These are phyloP conservation scores for Saturnispora zaruensis DNA, from an alignment of 805 yeast genomes.

Conservation along the genomic window DNA sequence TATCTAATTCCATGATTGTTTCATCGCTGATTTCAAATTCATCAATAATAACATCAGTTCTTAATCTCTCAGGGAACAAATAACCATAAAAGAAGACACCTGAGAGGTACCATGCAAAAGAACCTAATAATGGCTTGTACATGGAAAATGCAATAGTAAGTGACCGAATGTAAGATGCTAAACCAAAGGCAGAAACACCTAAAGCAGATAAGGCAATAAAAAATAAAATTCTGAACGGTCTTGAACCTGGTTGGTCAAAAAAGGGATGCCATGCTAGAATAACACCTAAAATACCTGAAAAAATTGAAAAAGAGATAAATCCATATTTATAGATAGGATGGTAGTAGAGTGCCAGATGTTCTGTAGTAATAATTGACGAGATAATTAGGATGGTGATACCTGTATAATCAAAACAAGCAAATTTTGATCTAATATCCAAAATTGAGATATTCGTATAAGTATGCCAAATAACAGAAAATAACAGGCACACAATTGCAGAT, in stretches of 20 bases:
- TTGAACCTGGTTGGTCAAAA: slow-evolving; percentile 81
- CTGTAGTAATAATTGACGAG: slow-evolving; percentile 80
- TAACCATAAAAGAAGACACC: slow-evolving; percentile 88
- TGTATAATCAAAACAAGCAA: slow-evolving; percentile 91
- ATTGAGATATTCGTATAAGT: slow-evolving; percentile 75
- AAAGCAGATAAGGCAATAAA: slow-evolving; percentile 69
- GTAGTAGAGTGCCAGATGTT: slow-evolving; percentile 66
- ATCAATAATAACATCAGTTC: slow-evolving; percentile 57
- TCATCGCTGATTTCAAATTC: slow-evolving; percentile 30
- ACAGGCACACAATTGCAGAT: slow-evolving; percentile 69
- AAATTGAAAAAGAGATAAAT: slow-evolving; percentile 52
- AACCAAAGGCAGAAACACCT: slow-evolving; percentile 60
- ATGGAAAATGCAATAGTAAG: slow-evolving; percentile 40
- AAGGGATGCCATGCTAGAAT: slow-evolving; percentile 84
- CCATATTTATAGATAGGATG: slow-evolving; percentile 38
- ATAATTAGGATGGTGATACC: slow-evolving; percentile 89
- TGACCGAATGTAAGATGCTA: slow-evolving; percentile 50
- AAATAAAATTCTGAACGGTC: slow-evolving; percentile 71
- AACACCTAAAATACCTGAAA: slow-evolving; percentile 67
- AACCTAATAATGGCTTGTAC: slow-evolving; percentile 62
- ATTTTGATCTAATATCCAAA: slow-evolving; percentile 51
- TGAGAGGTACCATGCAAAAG: slow-evolving; percentile 62
- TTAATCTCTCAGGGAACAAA: slow-evolving; percentile 81
- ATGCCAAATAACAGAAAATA: slow-evolving; percentile 84
- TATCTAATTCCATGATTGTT: slow-evolving; percentile 25